Evolutionary conservation across 805 yeast genomes (phyloP), one percentile per base, ranked within the genome.

Genomic region (Kodamaea hsintzibuensis): DNA sequence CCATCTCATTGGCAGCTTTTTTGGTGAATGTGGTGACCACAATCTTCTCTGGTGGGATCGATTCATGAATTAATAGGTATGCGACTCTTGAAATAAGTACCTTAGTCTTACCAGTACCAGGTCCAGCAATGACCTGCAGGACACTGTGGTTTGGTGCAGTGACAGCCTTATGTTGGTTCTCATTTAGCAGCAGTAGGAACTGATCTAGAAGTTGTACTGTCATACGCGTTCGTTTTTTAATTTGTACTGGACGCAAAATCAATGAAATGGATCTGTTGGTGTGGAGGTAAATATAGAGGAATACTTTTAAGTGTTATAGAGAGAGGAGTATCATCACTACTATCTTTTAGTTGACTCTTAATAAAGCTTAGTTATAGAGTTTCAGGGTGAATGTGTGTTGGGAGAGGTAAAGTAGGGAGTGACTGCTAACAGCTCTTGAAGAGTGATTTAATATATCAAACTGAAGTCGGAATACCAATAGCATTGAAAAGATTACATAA

Each of bases 11-110:
- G 1, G 98, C 96, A 0, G 99, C 98, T 62, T 88, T 89, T 61
- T 89, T 89, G 10, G 98, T 93, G 72, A 93, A 93, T 0, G 98
- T 92, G 5, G 97, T 90, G 17, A 92, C 95, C 1, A 93, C 80
- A 16, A 95, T 79, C 47, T 80, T 71, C 35, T 77, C 73, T 0
- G 98, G 92, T 1, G 76, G 72, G 0, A 89, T 67, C 1, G 77
- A 69, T 37, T 80, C 75, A 7, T 78, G 67, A 2, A 81, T 55
- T 7, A 92, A 60, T 27, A 92, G 71, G 61, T 84, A 81, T 0
- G 92, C 92, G 8, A 92, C 95, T 45, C 97, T 74, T 1, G 91
- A 79, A 0, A 90, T 85, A 27, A 93, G 69, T 1, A 95, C 93
- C 65, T 84, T 85, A 1, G 99, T 93, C 68, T 93, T 93, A 4